These are phyloP conservation scores for Sporothrix variecibatus DNA, from an alignment of 2,329 filamentous ascomycete genomes.

Conservation along the genomic window DNA sequence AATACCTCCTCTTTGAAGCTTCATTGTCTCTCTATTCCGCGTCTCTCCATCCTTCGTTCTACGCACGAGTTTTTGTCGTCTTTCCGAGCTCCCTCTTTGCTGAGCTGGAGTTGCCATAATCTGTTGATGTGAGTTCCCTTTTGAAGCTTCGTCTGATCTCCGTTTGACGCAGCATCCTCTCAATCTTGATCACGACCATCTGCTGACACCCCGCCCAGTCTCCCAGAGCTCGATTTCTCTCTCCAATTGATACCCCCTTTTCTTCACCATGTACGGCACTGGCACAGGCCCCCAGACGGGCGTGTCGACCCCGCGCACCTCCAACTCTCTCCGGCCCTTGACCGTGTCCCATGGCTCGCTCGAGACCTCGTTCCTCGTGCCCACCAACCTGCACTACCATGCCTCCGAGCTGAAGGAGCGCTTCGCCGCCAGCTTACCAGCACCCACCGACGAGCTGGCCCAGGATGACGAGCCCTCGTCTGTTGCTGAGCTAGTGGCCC, in stretches of 20 bases:
- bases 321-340: conserved; percentile 86
- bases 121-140: conserved; percentile 24
- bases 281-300: conserved; percentile 86
- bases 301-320: conserved; percentile 93
- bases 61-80: conserved; percentile 2
- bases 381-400: conserved; percentile 93
- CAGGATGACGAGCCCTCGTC: conserved; percentile 99
- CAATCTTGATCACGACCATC: not conserved
- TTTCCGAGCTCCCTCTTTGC: conserved; percentile 32
- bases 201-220: conserved; percentile 10
- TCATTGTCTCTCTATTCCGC: not conserved
- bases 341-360: conserved; percentile 90
- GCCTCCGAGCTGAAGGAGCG: conserved; percentile 91
- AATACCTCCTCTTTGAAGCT: not conserved
- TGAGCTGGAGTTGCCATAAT: conserved; percentile 31
- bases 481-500: conserved; percentile 83
- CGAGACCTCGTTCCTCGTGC: conserved; percentile 93
- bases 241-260: conserved; percentile 36
- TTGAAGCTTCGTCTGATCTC: not conserved
- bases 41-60: not conserved
- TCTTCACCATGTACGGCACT: conserved; percentile 76
- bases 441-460: conserved; percentile 93
- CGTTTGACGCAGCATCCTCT: not conserved
- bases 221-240: conserved; percentile 17
- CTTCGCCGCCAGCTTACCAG: conserved; percentile 81